Percentiles rank a stretch among this genome's conserved stretches.
These are phyloP conservation scores for Stereum hirsutum DNA, from an alignment of 1,284 basidiomycete species.

Conservation along the genomic window DNA sequence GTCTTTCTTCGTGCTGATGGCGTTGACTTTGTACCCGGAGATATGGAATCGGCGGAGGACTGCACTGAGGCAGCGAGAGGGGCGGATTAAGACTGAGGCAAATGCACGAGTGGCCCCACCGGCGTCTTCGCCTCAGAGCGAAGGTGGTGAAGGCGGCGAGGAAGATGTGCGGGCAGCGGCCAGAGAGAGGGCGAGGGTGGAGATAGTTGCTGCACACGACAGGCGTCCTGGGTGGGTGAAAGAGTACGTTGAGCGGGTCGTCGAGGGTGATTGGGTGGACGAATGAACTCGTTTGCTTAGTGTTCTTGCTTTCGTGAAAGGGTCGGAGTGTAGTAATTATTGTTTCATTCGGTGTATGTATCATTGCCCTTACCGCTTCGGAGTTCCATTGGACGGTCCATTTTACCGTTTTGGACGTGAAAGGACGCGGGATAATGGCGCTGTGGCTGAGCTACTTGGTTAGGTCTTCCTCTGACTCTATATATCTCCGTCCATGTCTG, in stretches of 20 bases:
- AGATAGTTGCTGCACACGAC: conserved; percentile 36
- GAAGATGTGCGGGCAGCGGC: conserved; percentile 19
- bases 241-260: conserved; percentile 56
- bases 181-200: conserved; percentile 24
- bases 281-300: conserved; percentile 22
- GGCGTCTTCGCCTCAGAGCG: conserved; percentile 17
- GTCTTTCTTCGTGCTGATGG: conserved; percentile 48
- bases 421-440: too few relatives aligned
- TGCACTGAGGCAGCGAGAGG: conserved; percentile 54
- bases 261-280: conserved; percentile 61
- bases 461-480: too few relatives aligned
- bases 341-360: too few relatives aligned
- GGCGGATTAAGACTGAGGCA: conserved; percentile 57
- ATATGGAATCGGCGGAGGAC: conserved; percentile 63
- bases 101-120: conserved; percentile 31
- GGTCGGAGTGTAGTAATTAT: too few relatives aligned
- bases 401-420: too few relatives aligned
- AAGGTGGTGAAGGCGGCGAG: conserved; percentile 26
- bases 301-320: neutral
- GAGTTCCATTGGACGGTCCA: too few relatives aligned
- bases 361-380: too few relatives aligned
- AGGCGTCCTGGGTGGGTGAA: conserved; percentile 53
- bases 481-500: too few relatives aligned
- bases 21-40: conserved; percentile 63
- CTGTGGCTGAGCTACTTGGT: neutral